phyloP scores from a whole-genome alignment of 2,329 filamentous ascomycete species.

The Apiospora sp. region DNA sequence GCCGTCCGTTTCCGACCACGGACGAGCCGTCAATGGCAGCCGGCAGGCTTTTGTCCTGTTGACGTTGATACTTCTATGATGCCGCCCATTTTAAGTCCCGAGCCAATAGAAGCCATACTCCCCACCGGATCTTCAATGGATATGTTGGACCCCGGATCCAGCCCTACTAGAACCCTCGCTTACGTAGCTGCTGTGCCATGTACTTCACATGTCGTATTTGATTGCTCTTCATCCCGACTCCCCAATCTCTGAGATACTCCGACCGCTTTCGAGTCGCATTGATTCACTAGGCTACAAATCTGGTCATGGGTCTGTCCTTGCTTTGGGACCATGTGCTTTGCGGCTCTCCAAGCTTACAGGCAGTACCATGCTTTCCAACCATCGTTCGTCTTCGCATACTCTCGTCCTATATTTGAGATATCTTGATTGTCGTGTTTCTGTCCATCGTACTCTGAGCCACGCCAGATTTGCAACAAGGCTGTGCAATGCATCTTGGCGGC shows the following conservation, averaged over 20 bases:
- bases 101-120: constrained; percentile 21
- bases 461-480: background rate
- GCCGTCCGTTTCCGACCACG: constrained; percentile 14
- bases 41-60: background rate
- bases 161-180: constrained; percentile 9
- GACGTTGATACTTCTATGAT: constrained; percentile 3
- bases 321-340: background rate
- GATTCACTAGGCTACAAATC: background rate
- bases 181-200: constrained; percentile 10
- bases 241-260: background rate
- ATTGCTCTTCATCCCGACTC: constrained; percentile 2
- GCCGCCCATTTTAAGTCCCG: constrained; percentile 15
- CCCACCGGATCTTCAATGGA: constrained; percentile 4
- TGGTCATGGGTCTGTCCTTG: background rate
- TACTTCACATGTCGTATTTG: constrained; percentile 9
- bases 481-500: background rate
- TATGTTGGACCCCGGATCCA: constrained; percentile 13
- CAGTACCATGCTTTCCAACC: background rate
- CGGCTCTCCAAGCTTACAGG: background rate
- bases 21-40: constrained; percentile 1
- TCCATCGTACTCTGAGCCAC: background rate
- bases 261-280: background rate
- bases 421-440: background rate
- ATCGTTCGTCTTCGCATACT: background rate
- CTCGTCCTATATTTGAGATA: background rate